These are phyloP conservation scores for Ilyonectria sp. DNA, from an alignment of 2,329 filamentous ascomycete genomes.

Conservation along the genomic window DNA sequence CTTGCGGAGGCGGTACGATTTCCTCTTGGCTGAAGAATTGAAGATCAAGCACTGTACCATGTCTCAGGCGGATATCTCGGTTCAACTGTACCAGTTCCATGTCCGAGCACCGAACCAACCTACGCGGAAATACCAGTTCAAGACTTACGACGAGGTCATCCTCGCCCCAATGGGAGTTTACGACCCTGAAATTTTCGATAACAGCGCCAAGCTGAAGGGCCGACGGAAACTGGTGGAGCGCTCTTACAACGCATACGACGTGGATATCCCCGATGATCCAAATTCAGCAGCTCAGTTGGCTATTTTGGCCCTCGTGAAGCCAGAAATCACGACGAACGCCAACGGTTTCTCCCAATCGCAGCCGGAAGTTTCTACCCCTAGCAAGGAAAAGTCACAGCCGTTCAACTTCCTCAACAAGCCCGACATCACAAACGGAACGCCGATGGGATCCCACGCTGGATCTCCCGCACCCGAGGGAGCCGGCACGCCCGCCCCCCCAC, in stretches of 20 bases:
- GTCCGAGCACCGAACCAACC: conserved; percentile 89
- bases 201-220: conserved; percentile 82
- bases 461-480: conserved; percentile 87
- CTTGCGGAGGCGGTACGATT: conserved; percentile 90
- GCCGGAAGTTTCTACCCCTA: conserved; percentile 69
- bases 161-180: conserved; percentile 97
- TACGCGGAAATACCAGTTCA: conserved; percentile 94
- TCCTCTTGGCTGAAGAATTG: conserved; percentile 92
- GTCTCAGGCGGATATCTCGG: conserved; percentile 89
- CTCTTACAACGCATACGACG: conserved; percentile 95
- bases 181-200: conserved; percentile 89
- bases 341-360: conserved; percentile 62
- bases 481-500: conserved; percentile 75
- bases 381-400: conserved; percentile 75
- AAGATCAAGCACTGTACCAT: conserved; percentile 95
- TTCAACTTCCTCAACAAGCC: conserved; percentile 78
- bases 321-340: conserved; percentile 65
- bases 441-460: conserved; percentile 87
- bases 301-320: conserved; percentile 72
- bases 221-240: conserved; percentile 87
- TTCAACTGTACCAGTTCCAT: conserved; percentile 91
- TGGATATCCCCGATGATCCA: conserved; percentile 89
- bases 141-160: conserved; percentile 96
- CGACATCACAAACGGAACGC: conserved; percentile 79
- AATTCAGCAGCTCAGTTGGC: conserved; percentile 86